Conservation (phyloP, 2,329 filamentous ascomycete species). For the Trichoderma aggressivum region DNA sequence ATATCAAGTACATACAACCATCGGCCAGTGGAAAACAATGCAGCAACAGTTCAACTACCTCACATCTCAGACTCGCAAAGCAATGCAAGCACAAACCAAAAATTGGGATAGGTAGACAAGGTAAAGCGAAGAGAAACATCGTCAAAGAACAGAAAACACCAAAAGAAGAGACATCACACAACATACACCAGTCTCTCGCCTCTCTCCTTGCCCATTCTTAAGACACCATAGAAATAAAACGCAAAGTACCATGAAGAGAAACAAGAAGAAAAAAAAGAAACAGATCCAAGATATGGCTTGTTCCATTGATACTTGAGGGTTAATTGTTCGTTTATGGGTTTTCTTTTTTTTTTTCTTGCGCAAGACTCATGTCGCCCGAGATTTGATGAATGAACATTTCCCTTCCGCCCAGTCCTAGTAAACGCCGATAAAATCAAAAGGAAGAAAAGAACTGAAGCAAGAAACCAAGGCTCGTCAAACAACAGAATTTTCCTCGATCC, state of each 20-base stretch:
- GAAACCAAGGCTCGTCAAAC: conserved; percentile 7
- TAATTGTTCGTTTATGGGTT: background rate
- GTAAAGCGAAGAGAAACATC: background rate
- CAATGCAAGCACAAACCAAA: background rate
- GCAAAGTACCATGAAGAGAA: background rate
- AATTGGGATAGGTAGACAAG: background rate
- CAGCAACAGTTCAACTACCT: background rate
- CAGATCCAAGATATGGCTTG: too few relatives aligned
- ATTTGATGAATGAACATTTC: conserved; percentile 13
- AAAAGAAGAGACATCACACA: background rate
- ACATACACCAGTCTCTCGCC: background rate
- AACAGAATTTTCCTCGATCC: background rate
- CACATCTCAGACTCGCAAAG: background rate
- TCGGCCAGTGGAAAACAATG: background rate
- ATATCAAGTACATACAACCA: background rate
- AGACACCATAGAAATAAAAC: background rate
- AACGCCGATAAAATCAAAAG: conserved; percentile 18
- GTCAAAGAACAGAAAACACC: background rate
- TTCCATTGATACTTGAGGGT: background rate
- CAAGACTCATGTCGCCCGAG: background rate
- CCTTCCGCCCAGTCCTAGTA: background rate
- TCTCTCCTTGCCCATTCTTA: background rate
- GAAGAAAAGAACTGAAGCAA: background rate
- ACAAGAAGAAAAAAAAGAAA: background rate
- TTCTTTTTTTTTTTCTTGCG: background rate